These are phyloP conservation scores for Entomortierella chlamydospora DNA, from an alignment of 192 early-diverging fungal genomes.

Conservation along the genomic window DNA sequence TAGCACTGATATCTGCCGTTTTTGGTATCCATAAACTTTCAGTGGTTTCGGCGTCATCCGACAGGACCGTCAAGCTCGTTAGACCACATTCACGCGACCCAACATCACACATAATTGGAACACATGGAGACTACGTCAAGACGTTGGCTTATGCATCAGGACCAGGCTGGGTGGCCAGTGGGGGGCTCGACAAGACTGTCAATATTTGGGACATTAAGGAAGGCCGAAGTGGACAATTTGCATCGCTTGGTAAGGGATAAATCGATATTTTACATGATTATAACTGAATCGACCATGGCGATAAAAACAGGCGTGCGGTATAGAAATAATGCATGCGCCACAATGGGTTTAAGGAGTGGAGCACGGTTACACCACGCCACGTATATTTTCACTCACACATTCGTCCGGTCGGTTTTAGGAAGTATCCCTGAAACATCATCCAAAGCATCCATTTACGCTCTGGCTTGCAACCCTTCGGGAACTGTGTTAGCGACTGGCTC, in stretches of 20 bases:
- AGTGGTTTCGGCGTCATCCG: slow-evolving; percentile 92
- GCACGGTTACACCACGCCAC: background rate
- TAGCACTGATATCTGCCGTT: no score
- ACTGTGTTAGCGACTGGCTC: slow-evolving; percentile 89
- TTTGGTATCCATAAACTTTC: background rate
- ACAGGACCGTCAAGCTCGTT: slow-evolving; percentile 88
- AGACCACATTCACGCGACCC: slow-evolving; percentile 67
- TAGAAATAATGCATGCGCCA: no score
- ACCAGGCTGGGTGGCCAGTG: slow-evolving; percentile 85
- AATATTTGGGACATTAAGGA: slow-evolving; percentile 91
- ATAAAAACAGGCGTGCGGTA: background rate
- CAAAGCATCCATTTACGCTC: slow-evolving; percentile 85
- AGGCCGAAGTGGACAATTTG: slow-evolving; percentile 59
- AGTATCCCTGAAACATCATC: slow-evolving; percentile 63
- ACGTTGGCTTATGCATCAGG: slow-evolving; percentile 82
- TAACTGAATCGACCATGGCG: background rate
- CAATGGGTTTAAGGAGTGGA: no score
- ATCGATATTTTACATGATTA: background rate
- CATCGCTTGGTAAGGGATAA: slow-evolving; percentile 51
- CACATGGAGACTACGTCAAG: slow-evolving; percentile 94
- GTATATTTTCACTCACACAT: background rate
- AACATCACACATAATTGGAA: slow-evolving; percentile 72
- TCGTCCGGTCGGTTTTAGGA: slow-evolving; percentile 15
- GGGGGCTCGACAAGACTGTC: slow-evolving; percentile 90
- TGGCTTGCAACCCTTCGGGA: slow-evolving; percentile 85